Evolutionary conservation across 2,329 filamentous ascomycete species (phyloP).

Genomic region (Cladosporium phlei): DNA sequence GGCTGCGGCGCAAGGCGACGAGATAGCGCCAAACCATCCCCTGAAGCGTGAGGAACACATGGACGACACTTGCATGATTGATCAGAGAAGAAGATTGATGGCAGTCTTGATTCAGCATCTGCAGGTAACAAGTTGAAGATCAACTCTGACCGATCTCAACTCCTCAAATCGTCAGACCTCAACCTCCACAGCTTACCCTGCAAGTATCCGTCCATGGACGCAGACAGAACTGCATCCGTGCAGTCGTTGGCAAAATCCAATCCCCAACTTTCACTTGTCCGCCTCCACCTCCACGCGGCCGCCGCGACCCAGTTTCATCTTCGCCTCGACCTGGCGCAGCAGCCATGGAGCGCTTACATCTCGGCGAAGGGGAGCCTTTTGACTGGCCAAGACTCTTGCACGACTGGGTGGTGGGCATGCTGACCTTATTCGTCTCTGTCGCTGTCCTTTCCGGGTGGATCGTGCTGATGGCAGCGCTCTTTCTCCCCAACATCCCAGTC

Average conservation of each 20-base stretch:
- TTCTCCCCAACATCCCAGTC: background rate
- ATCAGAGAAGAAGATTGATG: background rate
- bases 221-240: background rate
- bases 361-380: background rate
- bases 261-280: too few relatives aligned
- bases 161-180: background rate
- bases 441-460: too few relatives aligned
- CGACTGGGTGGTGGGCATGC: too few relatives aligned
- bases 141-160: too few relatives aligned
- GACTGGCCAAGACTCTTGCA: slow-evolving; percentile 1
- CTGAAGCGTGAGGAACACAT: background rate
- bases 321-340: background rate
- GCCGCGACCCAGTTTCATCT: background rate
- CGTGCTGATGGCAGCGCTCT: too few relatives aligned
- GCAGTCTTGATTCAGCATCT: too few relatives aligned
- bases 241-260: too few relatives aligned
- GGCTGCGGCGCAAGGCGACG: slow-evolving; percentile 5
- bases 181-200: too few relatives aligned
- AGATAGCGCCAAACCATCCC: slow-evolving; percentile 3
- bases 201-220: too few relatives aligned
- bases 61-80: slow-evolving; percentile 4
- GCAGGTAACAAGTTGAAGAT: too few relatives aligned
- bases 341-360: slow-evolving; percentile 1
- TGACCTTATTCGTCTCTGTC: background rate
- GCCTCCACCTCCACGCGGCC: slow-evolving; percentile 3